phyloP scores from a whole-genome alignment of 139 green algal genomes.

The Auxenochlorella pyrenoidosa region DNA sequence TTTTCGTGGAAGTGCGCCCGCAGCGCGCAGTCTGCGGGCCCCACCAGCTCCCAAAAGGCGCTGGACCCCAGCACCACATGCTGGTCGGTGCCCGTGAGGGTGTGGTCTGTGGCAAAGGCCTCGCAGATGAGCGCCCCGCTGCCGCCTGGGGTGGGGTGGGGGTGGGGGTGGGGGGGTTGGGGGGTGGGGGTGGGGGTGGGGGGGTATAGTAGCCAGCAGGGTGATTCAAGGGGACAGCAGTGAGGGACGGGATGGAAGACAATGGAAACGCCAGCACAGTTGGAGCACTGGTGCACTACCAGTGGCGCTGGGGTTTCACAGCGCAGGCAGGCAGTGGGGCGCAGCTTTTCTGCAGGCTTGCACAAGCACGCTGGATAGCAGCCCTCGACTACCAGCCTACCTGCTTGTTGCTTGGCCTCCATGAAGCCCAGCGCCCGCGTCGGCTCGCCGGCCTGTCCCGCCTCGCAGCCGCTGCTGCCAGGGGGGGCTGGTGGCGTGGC shows the following conservation, averaged over 20 bases:
- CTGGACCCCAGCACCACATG: slow-evolving; percentile 30
- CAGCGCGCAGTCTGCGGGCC: slow-evolving; percentile 10
- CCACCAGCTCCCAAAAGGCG: slow-evolving; percentile 27
- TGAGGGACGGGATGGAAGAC: too few species aligned
- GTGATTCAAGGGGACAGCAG: too few species aligned
- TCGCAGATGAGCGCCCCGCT: slow-evolving; percentile 3
- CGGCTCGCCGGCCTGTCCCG: not conserved
- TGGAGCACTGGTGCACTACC: too few species aligned
- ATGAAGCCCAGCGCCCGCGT: slow-evolving; percentile 24
- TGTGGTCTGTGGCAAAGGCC: slow-evolving; percentile 12
- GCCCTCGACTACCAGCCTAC: not conserved
- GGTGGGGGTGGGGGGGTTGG: too few species aligned
- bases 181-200: too few species aligned
- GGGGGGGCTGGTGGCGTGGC: not conserved
- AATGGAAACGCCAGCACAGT: too few species aligned
- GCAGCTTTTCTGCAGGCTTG: too few species aligned
- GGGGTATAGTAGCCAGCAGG: too few species aligned
- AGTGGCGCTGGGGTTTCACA: too few species aligned
- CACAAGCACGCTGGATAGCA: too few species aligned
- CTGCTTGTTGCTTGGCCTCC: slow-evolving; percentile 23
- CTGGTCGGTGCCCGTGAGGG: slow-evolving; percentile 17
- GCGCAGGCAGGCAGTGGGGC: too few species aligned
- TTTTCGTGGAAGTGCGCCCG: slow-evolving; percentile 33
- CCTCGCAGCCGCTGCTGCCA: too few species aligned
- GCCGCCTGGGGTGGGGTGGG: not conserved